A percentile compares a stretch with the other conserved stretches of the same genome.
Evolutionary conservation across 345 rosid species (phyloP).

Genomic region (Gossypium thurberi): DNA sequence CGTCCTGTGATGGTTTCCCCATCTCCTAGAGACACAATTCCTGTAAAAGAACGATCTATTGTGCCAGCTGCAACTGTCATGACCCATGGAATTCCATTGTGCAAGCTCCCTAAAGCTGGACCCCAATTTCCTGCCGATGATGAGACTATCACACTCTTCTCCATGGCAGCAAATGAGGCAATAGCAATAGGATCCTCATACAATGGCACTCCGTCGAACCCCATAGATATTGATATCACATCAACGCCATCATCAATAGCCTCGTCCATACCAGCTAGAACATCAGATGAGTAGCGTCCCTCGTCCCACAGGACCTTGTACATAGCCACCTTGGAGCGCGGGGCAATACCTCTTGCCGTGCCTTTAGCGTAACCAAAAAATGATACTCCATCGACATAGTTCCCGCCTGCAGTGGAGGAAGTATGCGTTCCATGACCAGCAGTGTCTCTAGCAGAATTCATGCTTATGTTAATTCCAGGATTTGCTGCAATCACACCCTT

Average conservation of each 20-base stretch:
- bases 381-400: slow-evolving; percentile 20
- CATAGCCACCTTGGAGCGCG: slow-evolving; percentile 22
- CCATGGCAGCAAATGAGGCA: slow-evolving; percentile 31
- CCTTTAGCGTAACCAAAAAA: slow-evolving; percentile 28
- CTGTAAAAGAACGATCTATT: slow-evolving; percentile 4
- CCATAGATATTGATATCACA: slow-evolving; percentile 21
- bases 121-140: slow-evolving; percentile 20
- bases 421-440: slow-evolving; percentile 32
- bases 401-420: slow-evolving; percentile 30
- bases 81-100: slow-evolving; percentile 27
- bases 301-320: slow-evolving; percentile 28
- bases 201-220: slow-evolving; percentile 19
- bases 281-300: slow-evolving; percentile 17
- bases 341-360: slow-evolving; percentile 23
- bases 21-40: slow-evolving; percentile 11
- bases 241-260: slow-evolving; percentile 17
- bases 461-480: slow-evolving; percentile 11
- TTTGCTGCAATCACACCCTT: slow-evolving; percentile 18
- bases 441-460: slow-evolving; percentile 26
- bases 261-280: slow-evolving; percentile 15
- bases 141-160: slow-evolving; percentile 24
- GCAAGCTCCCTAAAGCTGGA: slow-evolving; percentile 6
- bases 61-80: slow-evolving; percentile 19
- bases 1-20: slow-evolving; percentile 7
- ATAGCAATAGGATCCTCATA: slow-evolving; percentile 26